These are phyloP conservation scores for Wickerhamomyces alni DNA, from an alignment of 805 yeast genomes.

Conservation along the genomic window DNA sequence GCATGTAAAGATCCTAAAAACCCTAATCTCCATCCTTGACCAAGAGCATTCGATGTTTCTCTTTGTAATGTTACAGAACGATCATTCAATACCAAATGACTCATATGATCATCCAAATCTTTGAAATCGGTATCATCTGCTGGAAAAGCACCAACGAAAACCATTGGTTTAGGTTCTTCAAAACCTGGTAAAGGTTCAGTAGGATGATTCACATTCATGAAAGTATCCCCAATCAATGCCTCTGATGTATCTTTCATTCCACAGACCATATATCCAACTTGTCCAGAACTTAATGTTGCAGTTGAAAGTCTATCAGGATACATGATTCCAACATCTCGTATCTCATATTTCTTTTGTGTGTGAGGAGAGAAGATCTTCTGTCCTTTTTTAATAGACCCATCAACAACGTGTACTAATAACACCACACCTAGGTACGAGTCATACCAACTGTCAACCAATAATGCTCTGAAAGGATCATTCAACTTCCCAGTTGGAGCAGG, in stretches of 20 bases:
- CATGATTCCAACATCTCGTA: slow-evolving; percentile 92
- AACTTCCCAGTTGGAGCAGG: slow-evolving; percentile 66
- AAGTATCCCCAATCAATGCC: slow-evolving; percentile 89
- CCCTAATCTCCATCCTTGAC: slow-evolving; percentile 97
- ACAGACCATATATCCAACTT: slow-evolving; percentile 90
- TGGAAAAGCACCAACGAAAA: slow-evolving; percentile 96
- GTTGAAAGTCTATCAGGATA: slow-evolving; percentile 78
- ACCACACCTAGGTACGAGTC: slow-evolving; percentile 91
- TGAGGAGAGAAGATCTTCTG: slow-evolving; percentile 73
- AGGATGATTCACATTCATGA: slow-evolving; percentile 51
- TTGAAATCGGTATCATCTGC: slow-evolving; percentile 91
- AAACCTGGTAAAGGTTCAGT: slow-evolving; percentile 87
- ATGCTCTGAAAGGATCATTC: slow-evolving; percentile 54
- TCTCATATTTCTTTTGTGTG: slow-evolving; percentile 71
- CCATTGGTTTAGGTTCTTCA: slow-evolving; percentile 97
- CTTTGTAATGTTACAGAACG: slow-evolving; percentile 84
- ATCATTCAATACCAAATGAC: slow-evolving; percentile 84
- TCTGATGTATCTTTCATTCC: slow-evolving; percentile 88
- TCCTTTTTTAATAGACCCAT: slow-evolving; percentile 73
- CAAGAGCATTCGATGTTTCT: slow-evolving; percentile 90
- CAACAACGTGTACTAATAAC: slow-evolving; percentile 75
- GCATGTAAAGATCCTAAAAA: slow-evolving; percentile 94
- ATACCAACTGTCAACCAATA: slow-evolving; percentile 97
- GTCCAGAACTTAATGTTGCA: slow-evolving; percentile 72
- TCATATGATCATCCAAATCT: slow-evolving; percentile 82